Percentiles rank a stretch among this genome's conserved stretches.
phyloP scores from a whole-genome alignment of 768 basidiomycete species.

The Leucocoprinus leucothites region DNA sequence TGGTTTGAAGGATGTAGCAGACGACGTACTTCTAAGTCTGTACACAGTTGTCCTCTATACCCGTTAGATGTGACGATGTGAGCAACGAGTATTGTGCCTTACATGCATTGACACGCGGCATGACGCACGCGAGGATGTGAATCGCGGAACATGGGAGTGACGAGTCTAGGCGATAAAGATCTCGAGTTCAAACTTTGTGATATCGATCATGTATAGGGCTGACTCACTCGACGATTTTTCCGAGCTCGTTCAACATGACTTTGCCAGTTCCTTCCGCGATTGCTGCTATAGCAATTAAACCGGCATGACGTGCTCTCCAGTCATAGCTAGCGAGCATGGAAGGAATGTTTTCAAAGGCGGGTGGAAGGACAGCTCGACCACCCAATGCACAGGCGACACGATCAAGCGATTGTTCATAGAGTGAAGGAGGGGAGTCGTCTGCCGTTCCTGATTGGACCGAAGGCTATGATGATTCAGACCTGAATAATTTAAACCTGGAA shows the following conservation, averaged over 20 bases:
- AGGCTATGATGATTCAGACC: constrained; percentile 38
- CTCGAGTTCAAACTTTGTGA: background rate
- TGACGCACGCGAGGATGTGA: constrained; percentile 70
- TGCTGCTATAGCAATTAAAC: constrained; percentile 81
- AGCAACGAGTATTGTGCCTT: constrained; percentile 22
- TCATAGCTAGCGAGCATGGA: constrained; percentile 79
- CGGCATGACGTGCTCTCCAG: constrained; percentile 85
- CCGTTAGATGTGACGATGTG: background rate
- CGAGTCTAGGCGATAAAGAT: constrained; percentile 44
- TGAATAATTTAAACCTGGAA: background rate
- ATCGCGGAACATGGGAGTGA: constrained; percentile 76
- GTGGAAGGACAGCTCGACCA: constrained; percentile 70
- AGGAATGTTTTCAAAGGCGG: constrained; percentile 79
- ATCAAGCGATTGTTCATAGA: constrained; percentile 84
- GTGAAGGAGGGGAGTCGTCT: constrained; percentile 63
- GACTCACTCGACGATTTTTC: constrained; percentile 76
- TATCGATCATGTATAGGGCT: background rate
- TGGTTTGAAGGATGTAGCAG: background rate
- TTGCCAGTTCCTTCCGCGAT: constrained; percentile 83
- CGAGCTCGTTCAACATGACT: constrained; percentile 79
- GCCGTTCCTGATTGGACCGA: constrained; percentile 58
- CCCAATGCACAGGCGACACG: constrained; percentile 78
- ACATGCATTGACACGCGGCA: constrained; percentile 90
- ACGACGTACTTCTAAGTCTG: constrained; percentile 70
- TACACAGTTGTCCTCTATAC: constrained; percentile 80